These are phyloP conservation scores for Boletus edulis DNA, from an alignment of 768 basidiomycete species.

Conservation along the genomic window DNA sequence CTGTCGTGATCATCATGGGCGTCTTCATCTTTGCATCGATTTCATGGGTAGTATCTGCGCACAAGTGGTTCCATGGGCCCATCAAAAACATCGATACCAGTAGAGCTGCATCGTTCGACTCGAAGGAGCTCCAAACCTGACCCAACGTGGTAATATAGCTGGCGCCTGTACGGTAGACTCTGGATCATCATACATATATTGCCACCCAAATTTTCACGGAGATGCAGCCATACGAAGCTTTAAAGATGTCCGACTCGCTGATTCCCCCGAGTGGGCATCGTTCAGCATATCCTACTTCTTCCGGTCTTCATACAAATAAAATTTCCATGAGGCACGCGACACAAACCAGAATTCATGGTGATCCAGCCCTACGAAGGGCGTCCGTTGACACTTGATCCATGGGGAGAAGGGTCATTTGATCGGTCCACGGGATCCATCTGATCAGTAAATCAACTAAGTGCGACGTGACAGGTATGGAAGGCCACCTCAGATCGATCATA, in stretches of 20 bases:
- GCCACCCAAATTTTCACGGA: too few species aligned
- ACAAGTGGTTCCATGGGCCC: constrained; percentile 70
- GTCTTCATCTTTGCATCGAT: constrained; percentile 63
- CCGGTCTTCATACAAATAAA: neutral
- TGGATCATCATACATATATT: too few species aligned
- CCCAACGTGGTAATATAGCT: neutral
- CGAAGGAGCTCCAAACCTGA: constrained; percentile 10
- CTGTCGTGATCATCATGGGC: constrained; percentile 60
- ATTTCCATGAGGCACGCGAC: neutral
- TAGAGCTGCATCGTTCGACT: neutral
- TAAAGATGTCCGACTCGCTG: neutral
- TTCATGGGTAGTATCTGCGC: constrained; percentile 67
- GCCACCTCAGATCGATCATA: constrained; percentile 21
- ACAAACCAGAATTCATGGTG: neutral
- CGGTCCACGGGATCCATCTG: constrained; percentile 14
- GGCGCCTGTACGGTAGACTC: neutral
- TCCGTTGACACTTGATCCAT: constrained; percentile 24
- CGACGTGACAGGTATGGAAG: neutral
- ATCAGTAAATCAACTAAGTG: neutral
- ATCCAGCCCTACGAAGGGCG: constrained; percentile 16
- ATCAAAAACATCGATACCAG: constrained; percentile 45
- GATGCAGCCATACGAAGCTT: neutral
- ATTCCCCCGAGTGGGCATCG: neutral
- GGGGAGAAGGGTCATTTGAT: constrained; percentile 21
- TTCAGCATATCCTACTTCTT: neutral